A percentile compares a stretch with the other conserved stretches of the same genome.
These are phyloP conservation scores for Calonectria multiphialidica DNA, from an alignment of 2,329 filamentous ascomycete species.

Conservation along the genomic window DNA sequence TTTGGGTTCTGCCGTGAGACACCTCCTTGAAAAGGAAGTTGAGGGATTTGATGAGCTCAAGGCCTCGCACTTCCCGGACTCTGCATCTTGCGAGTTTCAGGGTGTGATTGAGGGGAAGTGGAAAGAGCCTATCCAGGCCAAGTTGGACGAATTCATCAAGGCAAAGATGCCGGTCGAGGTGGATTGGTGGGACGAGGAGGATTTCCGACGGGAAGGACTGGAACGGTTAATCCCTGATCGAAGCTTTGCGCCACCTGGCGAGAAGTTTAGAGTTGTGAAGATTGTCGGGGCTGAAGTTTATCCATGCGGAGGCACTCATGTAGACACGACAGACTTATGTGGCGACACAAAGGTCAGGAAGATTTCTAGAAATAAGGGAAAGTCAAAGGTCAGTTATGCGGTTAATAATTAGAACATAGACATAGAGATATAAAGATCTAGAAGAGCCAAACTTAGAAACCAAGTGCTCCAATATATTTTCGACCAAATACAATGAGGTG, in stretches of 20 bases:
- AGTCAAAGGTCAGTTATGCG: conserved; percentile 40
- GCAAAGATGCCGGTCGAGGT: conserved; percentile 68
- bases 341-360: conserved; percentile 75
- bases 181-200: conserved; percentile 75
- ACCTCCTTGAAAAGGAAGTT: conserved; percentile 65
- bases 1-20: conserved; percentile 74
- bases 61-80: conserved; percentile 78
- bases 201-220: conserved; percentile 67
- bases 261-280: conserved; percentile 75
- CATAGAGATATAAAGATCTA: not conserved
- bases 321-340: conserved; percentile 68
- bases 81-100: conserved; percentile 75
- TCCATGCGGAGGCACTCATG: conserved; percentile 82
- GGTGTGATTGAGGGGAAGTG: conserved; percentile 74
- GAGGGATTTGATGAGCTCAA: conserved; percentile 74
- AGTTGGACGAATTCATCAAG: conserved; percentile 69
- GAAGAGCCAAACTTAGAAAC: not conserved
- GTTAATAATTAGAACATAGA: conserved; percentile 22
- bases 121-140: conserved; percentile 72
- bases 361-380: conserved; percentile 56
- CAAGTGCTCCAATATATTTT: too few relatives aligned
- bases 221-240: conserved; percentile 68
- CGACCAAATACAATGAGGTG: too few relatives aligned
- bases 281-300: conserved; percentile 78
- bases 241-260: conserved; percentile 45